Base-by-base conservation (phyloP, 768 basidiomycete species). In the Pilatotrama ljubarskyi region DNA sequence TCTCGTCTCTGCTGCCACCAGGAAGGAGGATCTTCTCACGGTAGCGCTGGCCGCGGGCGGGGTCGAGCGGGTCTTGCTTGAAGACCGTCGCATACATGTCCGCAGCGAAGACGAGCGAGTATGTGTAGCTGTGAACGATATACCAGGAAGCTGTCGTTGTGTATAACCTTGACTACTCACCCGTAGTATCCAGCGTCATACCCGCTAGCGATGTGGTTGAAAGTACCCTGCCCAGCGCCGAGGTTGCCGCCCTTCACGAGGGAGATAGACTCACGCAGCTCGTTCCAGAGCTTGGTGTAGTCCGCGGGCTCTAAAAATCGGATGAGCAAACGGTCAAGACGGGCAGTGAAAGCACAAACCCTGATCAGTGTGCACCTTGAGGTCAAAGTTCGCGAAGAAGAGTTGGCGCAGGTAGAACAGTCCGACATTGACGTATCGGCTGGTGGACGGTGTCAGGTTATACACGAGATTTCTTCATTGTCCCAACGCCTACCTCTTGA, bases 301-400 rank as follows among this genome's bases (percentile, higher is more conserved):
- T 94, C 90, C 24, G 80, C 78, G n/a, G 69, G 70, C 18, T 83
- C 84, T 87, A n/a, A 9, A 11, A 17, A 6, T 36, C 14, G 40
- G n/a, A n/a, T 10, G 35, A 15, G 17, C 14, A 35, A 26, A 32
- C 22, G 3, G 1, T 11, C 37, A 15, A 10, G 1, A 25, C 14
- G 35, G 8, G 26, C 1, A 17, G 4, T 35, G 36, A 36, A 29
- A 40, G 32, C 6, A 64, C 74, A 38, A 40, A 85, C 89, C 81
- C 77, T 86, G 79, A 64, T 84, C 83, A 1, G 84, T 87, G 72
- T 90, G 90, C 8, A 91, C 84, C 68, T 85, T 83, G 67, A 90
- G 79, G 71, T 92, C 90, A 64, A 85, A 91, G 66, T 84, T 84
- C 61, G 86, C 91, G 67, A 91, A 92, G 81, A 93, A 94, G 6